These are phyloP conservation scores for Botryotinia narcissicola DNA, from an alignment of 2,329 filamentous ascomycete species.

Conservation along the genomic window DNA sequence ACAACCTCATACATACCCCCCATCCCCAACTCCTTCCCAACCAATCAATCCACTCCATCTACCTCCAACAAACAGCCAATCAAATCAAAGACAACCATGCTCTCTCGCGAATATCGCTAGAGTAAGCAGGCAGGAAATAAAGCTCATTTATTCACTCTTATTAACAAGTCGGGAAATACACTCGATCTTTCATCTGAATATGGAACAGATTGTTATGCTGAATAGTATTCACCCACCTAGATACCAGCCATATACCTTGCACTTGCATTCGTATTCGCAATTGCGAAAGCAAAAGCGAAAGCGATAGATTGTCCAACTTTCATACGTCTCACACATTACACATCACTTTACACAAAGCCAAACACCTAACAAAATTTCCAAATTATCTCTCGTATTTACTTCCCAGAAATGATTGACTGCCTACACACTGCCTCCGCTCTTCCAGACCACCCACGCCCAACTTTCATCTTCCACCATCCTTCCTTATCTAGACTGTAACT, in stretches of 20 bases:
- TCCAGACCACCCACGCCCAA: not conserved
- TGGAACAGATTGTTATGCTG: not conserved
- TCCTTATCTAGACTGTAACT: constrained; percentile 7
- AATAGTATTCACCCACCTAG: not conserved
- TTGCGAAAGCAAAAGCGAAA: not conserved
- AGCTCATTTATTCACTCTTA: not conserved
- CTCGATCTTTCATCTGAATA: not conserved
- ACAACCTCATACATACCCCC: too few relatives aligned
- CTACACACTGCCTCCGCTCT: not conserved
- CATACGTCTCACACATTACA: not conserved
- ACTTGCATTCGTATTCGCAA: not conserved
- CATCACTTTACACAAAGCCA: not conserved
- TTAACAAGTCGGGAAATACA: not conserved
- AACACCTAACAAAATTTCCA: constrained; percentile 1
- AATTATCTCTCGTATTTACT: constrained; percentile 21
- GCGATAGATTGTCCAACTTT: not conserved
- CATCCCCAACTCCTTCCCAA: too few relatives aligned
- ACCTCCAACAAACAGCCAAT: not conserved
- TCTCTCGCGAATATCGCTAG: not conserved
- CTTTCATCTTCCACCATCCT: not conserved
- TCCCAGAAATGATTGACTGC: constrained; percentile 19
- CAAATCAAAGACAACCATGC: not conserved
- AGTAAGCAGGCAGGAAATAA: not conserved
- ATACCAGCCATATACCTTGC: not conserved
- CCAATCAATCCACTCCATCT: too few relatives aligned